Base-by-base conservation (phyloP, 495 filamentous ascomycete genomes). In the Schizothecium vesticola region DNA sequence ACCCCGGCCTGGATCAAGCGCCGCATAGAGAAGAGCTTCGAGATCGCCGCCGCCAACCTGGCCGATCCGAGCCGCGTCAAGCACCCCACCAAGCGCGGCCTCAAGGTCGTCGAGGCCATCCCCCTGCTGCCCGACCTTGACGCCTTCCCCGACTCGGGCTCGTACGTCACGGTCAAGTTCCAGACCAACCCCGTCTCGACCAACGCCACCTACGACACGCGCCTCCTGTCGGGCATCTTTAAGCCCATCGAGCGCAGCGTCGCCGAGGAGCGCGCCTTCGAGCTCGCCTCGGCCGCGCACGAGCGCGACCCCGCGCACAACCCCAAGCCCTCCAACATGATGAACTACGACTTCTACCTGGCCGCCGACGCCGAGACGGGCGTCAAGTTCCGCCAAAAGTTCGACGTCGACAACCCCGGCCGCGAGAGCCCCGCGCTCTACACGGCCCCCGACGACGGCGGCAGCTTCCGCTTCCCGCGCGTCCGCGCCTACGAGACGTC, bases 141-240 rank as follows among this genome's bases (percentile, higher is more conserved):
- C 21, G 91, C 91, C 10, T 89, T 94, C 74, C 90, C 93, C n/a
- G 92, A 97, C 75, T 88, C 88, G 26, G 92, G 92, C 65, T 88
- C 89, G 19, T 97, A 92, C 77, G 87, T 96, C 67, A 87, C 94
- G 12, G 87, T 93, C 79, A 97, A 98, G 70, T 97, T 97, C 80
- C 83, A 85, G 56, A 92, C 89, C 59, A 92, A 94, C 67, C 94
- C 95, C 0, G 85, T 93, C 9, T 79, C 83, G 36, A 76, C 84
- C 21, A 81, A 82, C 12, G 75, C 79, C 25, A 75, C 73, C 59
- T 93, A 94, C 75, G 95, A 98, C 75, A 83, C 84, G 59, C 90
- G 96, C 33, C 87, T 98, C 67, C 91, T 96, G 67, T 86, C 89
- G 51, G 91, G 88, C 67, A 78, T 99, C 56, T 83, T 99, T 63